Percentiles rank a stretch among this genome's conserved stretches.
Conservation (phyloP, 1,284 basidiomycete genomes). For the Boletus semigastroideus region DNA sequence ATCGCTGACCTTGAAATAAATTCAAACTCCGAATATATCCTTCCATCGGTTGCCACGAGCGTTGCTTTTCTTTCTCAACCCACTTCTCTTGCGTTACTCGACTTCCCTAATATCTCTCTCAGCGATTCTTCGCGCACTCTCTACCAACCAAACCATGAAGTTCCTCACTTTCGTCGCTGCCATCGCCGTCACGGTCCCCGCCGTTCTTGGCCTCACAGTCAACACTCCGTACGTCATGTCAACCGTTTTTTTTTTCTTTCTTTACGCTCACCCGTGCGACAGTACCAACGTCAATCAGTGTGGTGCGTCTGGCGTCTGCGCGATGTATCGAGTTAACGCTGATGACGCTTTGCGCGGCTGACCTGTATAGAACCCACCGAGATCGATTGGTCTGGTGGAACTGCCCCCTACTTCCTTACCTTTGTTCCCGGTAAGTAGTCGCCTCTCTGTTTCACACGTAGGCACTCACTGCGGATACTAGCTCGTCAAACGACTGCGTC, state of each 20-base stretch:
- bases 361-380: conserved; percentile 51
- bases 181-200: conserved; percentile 46
- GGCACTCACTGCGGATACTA: conserved; percentile 23
- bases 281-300: conserved; percentile 50
- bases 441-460: not conserved
- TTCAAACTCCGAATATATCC: conserved; percentile 33
- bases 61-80: not conserved
- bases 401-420: conserved; percentile 62
- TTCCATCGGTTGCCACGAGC: not conserved
- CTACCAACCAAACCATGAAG: conserved; percentile 49
- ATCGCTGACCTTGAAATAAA: conserved; percentile 7
- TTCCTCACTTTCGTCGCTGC: conserved; percentile 44
- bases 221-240: conserved; percentile 59
- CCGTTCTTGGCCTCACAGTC: conserved; percentile 52
- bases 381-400: conserved; percentile 57
- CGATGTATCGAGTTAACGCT: not conserved
- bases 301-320: conserved; percentile 40
- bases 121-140: conserved; percentile 23
- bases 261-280: not conserved
- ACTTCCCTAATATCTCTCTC: not conserved
- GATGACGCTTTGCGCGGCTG: not conserved
- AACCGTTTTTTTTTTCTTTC: conserved; percentile 9
- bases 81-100: conserved; percentile 5
- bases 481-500: conserved; percentile 55
- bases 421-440: conserved; percentile 57